Evolutionary conservation across 257 asterid genomes (phyloP), one percentile per base, ranked within the genome.

Genomic region (Striga asiatica): DNA sequence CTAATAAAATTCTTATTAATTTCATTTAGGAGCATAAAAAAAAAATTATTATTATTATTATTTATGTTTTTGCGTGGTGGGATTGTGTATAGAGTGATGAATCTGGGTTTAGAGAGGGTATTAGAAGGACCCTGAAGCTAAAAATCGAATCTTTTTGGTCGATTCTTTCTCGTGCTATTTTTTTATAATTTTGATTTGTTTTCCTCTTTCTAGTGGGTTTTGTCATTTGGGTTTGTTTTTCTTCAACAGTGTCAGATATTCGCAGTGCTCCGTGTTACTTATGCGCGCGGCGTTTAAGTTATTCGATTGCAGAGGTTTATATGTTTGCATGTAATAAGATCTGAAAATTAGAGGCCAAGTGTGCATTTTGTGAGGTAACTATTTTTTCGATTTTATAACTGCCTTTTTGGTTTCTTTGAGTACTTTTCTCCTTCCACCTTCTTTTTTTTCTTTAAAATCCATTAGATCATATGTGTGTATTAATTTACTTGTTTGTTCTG

Each of bases 261-360:
- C n/a, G n/a, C n/a, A n/a, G n/a, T n/a, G n/a, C n/a, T 64, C 58
- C 77, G 60, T 66, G 57, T 54, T 74, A 60, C 47, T 81, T 78
- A 80, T 82, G 89, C n/a, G n/a, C n/a, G n/a, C 75, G 42, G 42
- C n/a, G 81, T 66, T 66, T 50, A 41, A 43, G 70, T 25, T 63
- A 47, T 67, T 57, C 65, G 21, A 70, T 35, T 61, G 69, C 65
- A 54, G 71, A 58, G 17, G 28, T 45, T 8, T 43, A 20, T 45
- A 42, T 42, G 58, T 21, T 22, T 67, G 79, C 85, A 66, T 83
- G 84, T 62, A 71, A 71, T 61, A 74, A 81, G 94, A 87, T 87
- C 89, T 82, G 71, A 66, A 59, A 69, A 51, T 75, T 71, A 55
- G 42, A 25, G 70, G 14, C 38, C 14, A n/a, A n/a, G n/a, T n/a